A percentile compares a stretch with the other conserved stretches of the same genome.
Conservation (phyloP, 176 grass and related monocot genomes). For the Musa itinerans region DNA sequence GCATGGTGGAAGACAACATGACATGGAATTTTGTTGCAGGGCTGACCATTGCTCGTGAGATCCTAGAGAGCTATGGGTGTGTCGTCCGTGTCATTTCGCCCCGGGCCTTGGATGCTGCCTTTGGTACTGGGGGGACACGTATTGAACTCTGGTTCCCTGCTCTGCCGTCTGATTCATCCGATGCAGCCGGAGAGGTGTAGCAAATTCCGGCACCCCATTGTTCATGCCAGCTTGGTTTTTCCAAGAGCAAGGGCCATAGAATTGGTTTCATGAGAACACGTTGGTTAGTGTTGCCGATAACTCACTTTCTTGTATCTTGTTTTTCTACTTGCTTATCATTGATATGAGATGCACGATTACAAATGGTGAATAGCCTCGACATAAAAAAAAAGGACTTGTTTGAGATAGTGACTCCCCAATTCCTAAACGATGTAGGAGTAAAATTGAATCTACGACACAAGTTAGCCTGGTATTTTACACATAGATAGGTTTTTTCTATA, state of each 20-base stretch:
- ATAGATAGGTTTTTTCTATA: too few species aligned
- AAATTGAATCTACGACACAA: too few species aligned
- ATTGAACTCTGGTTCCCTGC: constrained; percentile 73
- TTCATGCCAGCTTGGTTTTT: background rate
- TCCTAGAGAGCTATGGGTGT: constrained; percentile 65
- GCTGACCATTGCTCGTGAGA: constrained; percentile 55
- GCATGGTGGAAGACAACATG: constrained; percentile 67
- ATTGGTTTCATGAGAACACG: background rate
- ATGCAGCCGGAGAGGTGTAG: constrained; percentile 13
- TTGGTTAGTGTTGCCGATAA: background rate
- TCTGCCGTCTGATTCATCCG: constrained; percentile 25
- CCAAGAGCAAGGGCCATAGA: background rate
- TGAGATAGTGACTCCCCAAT: too few species aligned
- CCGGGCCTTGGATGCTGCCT: constrained; percentile 31
- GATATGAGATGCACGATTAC: too few species aligned
- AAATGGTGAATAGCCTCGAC: too few species aligned
- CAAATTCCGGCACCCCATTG: too few species aligned
- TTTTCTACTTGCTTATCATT: background rate
- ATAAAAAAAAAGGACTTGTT: too few species aligned
- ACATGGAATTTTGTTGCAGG: constrained; percentile 77
- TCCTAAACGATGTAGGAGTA: too few species aligned
- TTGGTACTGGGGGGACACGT: constrained; percentile 43
- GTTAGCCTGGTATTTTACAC: too few species aligned
- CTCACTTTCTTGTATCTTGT: background rate
- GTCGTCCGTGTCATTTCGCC: constrained; percentile 67